Evolutionary conservation across 176 grass and related monocot genomes (phyloP).

Genomic region (Aegilops sharonensis): DNA sequence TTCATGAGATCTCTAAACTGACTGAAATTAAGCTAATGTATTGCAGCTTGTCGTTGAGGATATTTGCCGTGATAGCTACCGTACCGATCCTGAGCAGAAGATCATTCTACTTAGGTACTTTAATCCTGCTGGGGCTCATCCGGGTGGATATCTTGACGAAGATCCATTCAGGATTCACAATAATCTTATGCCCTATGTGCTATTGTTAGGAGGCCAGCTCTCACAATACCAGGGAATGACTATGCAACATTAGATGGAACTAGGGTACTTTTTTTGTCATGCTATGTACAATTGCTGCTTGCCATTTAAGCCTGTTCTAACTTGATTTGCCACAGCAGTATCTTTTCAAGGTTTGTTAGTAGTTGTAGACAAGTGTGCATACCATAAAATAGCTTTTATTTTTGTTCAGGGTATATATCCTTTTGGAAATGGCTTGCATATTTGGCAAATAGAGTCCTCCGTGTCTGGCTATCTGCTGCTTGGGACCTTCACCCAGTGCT

Average conservation of each 20-base stretch:
- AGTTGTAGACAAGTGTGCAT: background rate
- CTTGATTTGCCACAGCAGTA: slow-evolving; percentile 15
- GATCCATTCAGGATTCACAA: slow-evolving; percentile 84
- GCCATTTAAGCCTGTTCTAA: background rate
- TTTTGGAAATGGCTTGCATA: too few relatives aligned
- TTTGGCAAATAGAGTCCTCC: too few relatives aligned
- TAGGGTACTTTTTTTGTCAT: slow-evolving; percentile 56
- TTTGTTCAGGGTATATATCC: too few relatives aligned
- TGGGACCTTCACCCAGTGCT: too few relatives aligned
- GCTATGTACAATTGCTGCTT: slow-evolving; percentile 20
- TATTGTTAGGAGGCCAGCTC: slow-evolving; percentile 71
- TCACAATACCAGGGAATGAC: slow-evolving; percentile 88
- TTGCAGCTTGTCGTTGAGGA: slow-evolving; percentile 87
- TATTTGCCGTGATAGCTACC: slow-evolving; percentile 79
- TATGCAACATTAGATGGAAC: slow-evolving; percentile 91
- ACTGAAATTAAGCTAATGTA: slow-evolving; percentile 17
- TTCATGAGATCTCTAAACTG: slow-evolving; percentile 12
- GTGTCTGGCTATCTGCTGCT: too few relatives aligned
- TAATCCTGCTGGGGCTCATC: slow-evolving; percentile 92
- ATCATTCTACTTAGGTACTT: slow-evolving; percentile 91
- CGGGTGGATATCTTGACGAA: slow-evolving; percentile 84
- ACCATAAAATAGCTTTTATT: background rate
- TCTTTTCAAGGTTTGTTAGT: background rate
- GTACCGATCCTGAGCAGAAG: slow-evolving; percentile 74
- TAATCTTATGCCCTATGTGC: slow-evolving; percentile 96